A percentile compares a stretch with the other conserved stretches of the same genome.
Conservation (phyloP, 148 eudicot species). For the Heliosperma pusillum region DNA sequence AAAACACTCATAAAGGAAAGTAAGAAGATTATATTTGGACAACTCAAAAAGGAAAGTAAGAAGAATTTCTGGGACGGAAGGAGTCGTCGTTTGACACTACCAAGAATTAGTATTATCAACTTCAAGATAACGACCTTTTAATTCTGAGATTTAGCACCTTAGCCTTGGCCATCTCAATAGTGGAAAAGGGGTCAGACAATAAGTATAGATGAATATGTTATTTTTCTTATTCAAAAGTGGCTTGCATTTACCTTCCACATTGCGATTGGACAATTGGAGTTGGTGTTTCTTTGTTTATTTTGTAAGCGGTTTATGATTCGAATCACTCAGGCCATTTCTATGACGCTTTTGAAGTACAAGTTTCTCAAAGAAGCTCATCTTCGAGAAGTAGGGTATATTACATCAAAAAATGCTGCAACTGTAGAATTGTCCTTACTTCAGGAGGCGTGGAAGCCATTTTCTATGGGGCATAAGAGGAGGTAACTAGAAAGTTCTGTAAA, state of each 20-base stretch:
- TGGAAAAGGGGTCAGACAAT: neutral
- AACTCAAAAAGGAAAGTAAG: neutral
- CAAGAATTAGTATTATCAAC: neutral
- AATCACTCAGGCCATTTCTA: constrained; percentile 58
- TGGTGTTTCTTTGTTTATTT: neutral
- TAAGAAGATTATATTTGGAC: neutral
- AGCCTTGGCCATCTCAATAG: neutral
- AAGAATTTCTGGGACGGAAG: neutral
- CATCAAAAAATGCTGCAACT: constrained; percentile 17
- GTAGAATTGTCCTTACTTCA: constrained; percentile 47
- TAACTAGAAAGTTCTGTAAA: constrained; percentile 19
- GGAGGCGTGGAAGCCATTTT: constrained; percentile 91
- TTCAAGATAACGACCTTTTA: neutral
- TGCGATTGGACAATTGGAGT: neutral
- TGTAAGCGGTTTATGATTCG: constrained; percentile 12
- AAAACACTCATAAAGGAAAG: neutral
- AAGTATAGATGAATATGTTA: neutral
- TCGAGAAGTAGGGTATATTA: constrained; percentile 26
- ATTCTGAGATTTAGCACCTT: neutral
- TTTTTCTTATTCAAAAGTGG: constrained; percentile 3
- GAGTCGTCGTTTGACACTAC: neutral
- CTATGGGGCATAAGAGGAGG: constrained; percentile 90
- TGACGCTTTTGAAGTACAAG: constrained; percentile 61
- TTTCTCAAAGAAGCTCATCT: constrained; percentile 49
- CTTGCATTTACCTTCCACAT: neutral